Conservation (phyloP, 257 asterid genomes). For the Solanum chmielewskii region DNA sequence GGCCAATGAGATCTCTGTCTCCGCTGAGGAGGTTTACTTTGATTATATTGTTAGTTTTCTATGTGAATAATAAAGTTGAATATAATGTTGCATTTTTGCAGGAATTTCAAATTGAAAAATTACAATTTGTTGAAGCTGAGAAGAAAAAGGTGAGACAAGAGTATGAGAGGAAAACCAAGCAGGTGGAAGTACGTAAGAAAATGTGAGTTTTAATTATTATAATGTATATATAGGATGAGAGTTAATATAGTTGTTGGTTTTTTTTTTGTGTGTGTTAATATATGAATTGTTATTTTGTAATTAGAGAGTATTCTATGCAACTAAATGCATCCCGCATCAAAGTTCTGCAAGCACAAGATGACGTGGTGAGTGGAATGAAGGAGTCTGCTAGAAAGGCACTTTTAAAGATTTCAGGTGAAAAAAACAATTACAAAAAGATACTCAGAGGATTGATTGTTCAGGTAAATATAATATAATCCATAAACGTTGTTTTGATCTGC, state of each 20-base stretch:
- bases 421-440: slow-evolving; percentile 17
- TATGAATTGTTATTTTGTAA: background rate
- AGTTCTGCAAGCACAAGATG: slow-evolving; percentile 34
- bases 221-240: background rate
- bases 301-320: slow-evolving; percentile 32
- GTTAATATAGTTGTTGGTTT: background rate
- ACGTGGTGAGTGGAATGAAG: slow-evolving; percentile 20
- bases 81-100: background rate
- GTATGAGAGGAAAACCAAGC: slow-evolving; percentile 22
- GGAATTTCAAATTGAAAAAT: slow-evolving; percentile 27
- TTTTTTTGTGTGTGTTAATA: no score
- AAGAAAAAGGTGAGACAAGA: slow-evolving; percentile 24
- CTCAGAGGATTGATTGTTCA: slow-evolving; percentile 29
- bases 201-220: slow-evolving; percentile 12
- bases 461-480: background rate
- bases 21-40: slow-evolving; percentile 35
- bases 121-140: slow-evolving; percentile 25
- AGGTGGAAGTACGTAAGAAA: slow-evolving; percentile 40
- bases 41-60: background rate
- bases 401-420: slow-evolving; percentile 12
- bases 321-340: slow-evolving; percentile 34
- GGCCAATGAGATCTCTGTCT: slow-evolving; percentile 45
- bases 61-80: background rate
- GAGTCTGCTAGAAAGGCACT: slow-evolving; percentile 26
- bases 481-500: background rate